Evolutionary conservation across 768 basidiomycete genomes (phyloP).

Genomic region (Pleurotus pulmonarius): DNA sequence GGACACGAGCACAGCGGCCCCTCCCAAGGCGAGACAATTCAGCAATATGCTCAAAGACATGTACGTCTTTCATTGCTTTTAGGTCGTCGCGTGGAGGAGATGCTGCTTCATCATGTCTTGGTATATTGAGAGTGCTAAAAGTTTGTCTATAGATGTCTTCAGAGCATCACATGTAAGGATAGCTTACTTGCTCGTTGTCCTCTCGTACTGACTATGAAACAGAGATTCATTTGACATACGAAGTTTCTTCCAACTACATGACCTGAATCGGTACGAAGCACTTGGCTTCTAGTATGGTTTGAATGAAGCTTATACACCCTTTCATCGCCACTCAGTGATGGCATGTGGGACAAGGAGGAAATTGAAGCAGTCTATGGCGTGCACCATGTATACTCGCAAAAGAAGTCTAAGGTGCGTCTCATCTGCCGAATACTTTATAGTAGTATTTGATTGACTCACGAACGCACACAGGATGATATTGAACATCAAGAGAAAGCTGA

Average conservation of each 20-base stretch:
- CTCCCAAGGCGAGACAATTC: constrained; percentile 55
- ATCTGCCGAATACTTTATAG: neutral
- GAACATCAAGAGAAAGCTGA: constrained; percentile 84
- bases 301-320: neutral
- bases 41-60: constrained; percentile 87
- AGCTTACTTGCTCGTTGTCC: neutral
- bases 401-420: constrained; percentile 60
- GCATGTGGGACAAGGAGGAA: constrained; percentile 79
- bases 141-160: constrained; percentile 65
- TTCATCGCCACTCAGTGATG: constrained; percentile 47
- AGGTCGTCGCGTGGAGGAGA: constrained; percentile 2
- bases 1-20: constrained; percentile 54
- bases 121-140: constrained; percentile 10
- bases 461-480: constrained; percentile 54
- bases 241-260: constrained; percentile 95
- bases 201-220: constrained; percentile 8
- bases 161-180: constrained; percentile 79
- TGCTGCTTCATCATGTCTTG: constrained; percentile 6
- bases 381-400: constrained; percentile 85
- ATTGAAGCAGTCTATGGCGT: constrained; percentile 96
- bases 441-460: neutral
- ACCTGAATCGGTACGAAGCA: constrained; percentile 69
- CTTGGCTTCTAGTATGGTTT: neutral
- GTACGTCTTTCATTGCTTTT: constrained; percentile 48
- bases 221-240: constrained; percentile 80